A percentile compares a stretch with the other conserved stretches of the same genome.
Conservation (phyloP, 441 rosid genomes). For the Syzygium malaccense region DNA sequence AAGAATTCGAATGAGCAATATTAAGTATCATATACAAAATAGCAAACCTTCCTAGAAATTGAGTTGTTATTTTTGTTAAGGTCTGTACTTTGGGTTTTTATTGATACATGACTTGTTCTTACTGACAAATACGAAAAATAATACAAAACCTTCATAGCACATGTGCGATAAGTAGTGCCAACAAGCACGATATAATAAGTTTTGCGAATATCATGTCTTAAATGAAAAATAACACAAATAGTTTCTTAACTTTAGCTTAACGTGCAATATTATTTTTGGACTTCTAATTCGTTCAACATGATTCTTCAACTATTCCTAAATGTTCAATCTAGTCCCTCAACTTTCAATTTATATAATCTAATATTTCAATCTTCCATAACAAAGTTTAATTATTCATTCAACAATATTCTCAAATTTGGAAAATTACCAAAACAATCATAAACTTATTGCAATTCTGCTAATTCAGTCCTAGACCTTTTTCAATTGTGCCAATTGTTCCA, state of each 20-base stretch:
- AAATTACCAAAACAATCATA: too few relatives aligned
- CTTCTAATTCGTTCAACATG: not conserved
- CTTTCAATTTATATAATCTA: not conserved
- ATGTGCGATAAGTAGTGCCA: not conserved
- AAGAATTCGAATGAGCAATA: not conserved
- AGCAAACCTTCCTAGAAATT: not conserved
- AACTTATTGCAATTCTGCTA: too few relatives aligned
- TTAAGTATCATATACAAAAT: not conserved
- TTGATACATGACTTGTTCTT: not conserved
- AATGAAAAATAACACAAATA: not conserved
- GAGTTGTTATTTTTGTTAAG: not conserved
- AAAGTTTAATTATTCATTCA: not conserved
- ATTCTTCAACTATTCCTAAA: not conserved
- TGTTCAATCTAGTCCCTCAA: not conserved
- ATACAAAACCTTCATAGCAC: not conserved
- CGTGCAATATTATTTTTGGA: not conserved
- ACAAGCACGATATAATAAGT: not conserved
- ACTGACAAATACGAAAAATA: not conserved
- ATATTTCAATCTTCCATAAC: not conserved
- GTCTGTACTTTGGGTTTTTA: not conserved
- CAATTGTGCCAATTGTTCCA: too few relatives aligned
- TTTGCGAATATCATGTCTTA: not conserved
- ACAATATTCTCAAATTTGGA: not conserved
- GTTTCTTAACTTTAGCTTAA: too few relatives aligned
- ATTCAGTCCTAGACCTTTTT: too few relatives aligned